phyloP scores from a whole-genome alignment of 768 basidiomycete genomes.

The Gymnopilus junonius region DNA sequence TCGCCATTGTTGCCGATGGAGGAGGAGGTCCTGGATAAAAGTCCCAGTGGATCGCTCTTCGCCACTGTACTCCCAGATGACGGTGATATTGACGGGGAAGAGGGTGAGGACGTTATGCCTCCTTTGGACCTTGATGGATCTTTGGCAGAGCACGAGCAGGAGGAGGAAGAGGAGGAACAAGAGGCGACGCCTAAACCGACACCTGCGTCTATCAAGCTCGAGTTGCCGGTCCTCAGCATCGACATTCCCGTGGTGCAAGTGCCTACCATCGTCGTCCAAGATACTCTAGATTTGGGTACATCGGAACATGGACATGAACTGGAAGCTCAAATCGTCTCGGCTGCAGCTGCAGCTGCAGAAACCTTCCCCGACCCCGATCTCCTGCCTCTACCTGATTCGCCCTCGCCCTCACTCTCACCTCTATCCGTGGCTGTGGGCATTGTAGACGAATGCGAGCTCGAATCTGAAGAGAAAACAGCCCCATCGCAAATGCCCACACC shows the following conservation, averaged over 20 bases:
- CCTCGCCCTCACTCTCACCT: neutral
- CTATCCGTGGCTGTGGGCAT: neutral
- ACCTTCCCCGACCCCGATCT: conserved; percentile 46
- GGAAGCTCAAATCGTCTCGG: neutral
- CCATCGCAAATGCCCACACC: conserved; percentile 46
- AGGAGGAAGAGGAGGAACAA: conserved; percentile 16
- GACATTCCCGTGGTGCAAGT: neutral
- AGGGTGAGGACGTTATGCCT: neutral
- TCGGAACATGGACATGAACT: too few species aligned
- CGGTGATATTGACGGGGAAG: conserved; percentile 9
- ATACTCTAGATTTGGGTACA: neutral
- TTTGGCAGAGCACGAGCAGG: neutral
- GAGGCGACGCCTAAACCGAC: conserved; percentile 16
- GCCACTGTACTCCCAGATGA: conserved; percentile 15
- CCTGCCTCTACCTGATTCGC: conserved; percentile 39
- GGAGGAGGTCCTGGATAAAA: conserved; percentile 17
- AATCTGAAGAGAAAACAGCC: neutral
- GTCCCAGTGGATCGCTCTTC: conserved; percentile 13
- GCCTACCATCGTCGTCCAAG: neutral
- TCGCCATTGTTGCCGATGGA: neutral
- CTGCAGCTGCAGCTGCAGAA: neutral
- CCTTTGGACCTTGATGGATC: conserved; percentile 7
- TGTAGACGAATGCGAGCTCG: neutral
- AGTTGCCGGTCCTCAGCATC: conserved; percentile 7
- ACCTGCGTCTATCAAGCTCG: conserved; percentile 3